Percentiles rank a stretch among this genome's conserved stretches.
Conservation (phyloP, 148 eudicot species). For the Fagopyrum homotropicum region DNA sequence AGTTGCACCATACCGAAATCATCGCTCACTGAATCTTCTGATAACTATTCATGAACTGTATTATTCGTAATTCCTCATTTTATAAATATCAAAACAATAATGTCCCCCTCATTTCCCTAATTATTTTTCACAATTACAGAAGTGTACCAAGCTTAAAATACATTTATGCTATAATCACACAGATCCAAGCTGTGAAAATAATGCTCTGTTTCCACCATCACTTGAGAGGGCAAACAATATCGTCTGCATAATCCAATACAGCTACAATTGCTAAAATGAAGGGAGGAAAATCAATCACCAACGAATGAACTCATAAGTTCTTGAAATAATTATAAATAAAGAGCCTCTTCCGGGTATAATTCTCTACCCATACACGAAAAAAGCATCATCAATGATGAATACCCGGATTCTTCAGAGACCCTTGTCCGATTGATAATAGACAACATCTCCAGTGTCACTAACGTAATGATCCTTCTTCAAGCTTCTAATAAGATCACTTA, state of each 20-base stretch:
- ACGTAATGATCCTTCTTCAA: slow-evolving; percentile 41
- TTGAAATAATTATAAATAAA: not conserved
- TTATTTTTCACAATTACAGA: not conserved
- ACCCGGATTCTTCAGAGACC: not conserved
- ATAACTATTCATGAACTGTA: no score
- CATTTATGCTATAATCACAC: not conserved
- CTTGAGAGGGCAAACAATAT: slow-evolving; percentile 1
- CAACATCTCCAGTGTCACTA: slow-evolving; percentile 40
- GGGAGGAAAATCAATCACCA: not conserved
- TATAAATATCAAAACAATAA: no score
- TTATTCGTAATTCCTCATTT: no score
- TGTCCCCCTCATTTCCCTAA: not conserved
- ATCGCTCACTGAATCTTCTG: no score
- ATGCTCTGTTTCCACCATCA: not conserved
- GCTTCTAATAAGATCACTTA: slow-evolving; percentile 27
- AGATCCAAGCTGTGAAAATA: not conserved
- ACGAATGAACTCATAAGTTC: not conserved
- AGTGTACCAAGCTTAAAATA: not conserved
- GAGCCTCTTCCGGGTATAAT: not conserved
- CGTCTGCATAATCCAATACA: not conserved
- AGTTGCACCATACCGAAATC: no score
- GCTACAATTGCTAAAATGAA: slow-evolving; percentile 3
- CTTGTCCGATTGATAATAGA: slow-evolving; percentile 39
- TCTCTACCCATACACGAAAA: not conserved
- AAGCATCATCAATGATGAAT: not conserved